Evolutionary conservation across 345 rosid species (phyloP).

Genomic region (Euclidium syriacum): DNA sequence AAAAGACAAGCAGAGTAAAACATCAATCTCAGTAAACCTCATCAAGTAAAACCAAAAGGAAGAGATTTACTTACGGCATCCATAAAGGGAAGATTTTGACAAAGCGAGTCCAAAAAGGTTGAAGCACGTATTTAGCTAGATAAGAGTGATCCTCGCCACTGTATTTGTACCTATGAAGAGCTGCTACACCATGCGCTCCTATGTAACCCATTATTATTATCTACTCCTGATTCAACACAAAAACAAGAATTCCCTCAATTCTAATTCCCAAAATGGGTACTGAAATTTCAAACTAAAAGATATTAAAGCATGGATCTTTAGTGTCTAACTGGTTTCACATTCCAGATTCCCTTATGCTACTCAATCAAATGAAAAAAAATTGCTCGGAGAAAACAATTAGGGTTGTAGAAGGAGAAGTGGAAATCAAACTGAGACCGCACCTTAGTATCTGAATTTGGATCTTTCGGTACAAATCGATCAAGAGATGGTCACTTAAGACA

Average conservation of each 20-base stretch:
- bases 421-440: neutral
- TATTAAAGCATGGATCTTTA: slow-evolving; percentile 20
- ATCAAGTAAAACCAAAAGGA: neutral
- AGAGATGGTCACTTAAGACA: slow-evolving; percentile 18
- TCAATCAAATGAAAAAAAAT: neutral
- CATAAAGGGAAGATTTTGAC: slow-evolving; percentile 94
- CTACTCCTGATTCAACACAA: neutral
- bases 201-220: slow-evolving; percentile 67
- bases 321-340: neutral
- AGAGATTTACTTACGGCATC: slow-evolving; percentile 82
- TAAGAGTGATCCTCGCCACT: slow-evolving; percentile 92
- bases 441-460: neutral
- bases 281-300: neutral
- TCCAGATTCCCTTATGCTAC: neutral
- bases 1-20: slow-evolving; percentile 22
- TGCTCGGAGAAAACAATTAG: neutral
- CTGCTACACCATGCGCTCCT: slow-evolving; percentile 78
- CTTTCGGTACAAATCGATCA: neutral
- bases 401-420: too few relatives aligned
- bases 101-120: slow-evolving; percentile 85
- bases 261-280: neutral
- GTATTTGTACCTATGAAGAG: slow-evolving; percentile 84
- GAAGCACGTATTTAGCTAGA: slow-evolving; percentile 83
- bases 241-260: neutral
- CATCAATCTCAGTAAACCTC: neutral